Percentiles rank a stretch among this genome's conserved stretches.
Conservation (phyloP, 148 eudicot genomes). For the Hydrangea macrophylla region DNA sequence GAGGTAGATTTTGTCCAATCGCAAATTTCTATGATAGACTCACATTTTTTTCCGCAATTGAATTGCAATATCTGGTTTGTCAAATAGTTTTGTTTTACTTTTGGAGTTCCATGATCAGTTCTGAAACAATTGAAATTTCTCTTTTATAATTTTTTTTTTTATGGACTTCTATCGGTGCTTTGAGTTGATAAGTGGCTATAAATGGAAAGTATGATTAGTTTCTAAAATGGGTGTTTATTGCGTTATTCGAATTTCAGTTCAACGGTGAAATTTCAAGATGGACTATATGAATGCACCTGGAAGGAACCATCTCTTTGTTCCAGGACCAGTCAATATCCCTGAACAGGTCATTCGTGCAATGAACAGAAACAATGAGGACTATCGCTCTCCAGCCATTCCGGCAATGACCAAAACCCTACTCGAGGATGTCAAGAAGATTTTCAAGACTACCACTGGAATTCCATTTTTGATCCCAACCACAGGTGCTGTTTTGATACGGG, state of each 20-base stretch:
- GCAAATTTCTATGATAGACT: too few species aligned
- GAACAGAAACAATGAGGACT: slow-evolving; percentile 98
- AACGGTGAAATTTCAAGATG: slow-evolving; percentile 37
- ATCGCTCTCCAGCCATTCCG: slow-evolving; percentile 95
- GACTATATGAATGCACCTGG: slow-evolving; percentile 84
- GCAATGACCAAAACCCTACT: slow-evolving; percentile 74
- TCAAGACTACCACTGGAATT: slow-evolving; percentile 86
- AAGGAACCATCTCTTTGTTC: slow-evolving; percentile 92
- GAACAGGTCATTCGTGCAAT: slow-evolving; percentile 89
- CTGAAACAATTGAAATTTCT: too few species aligned
- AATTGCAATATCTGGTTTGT: too few species aligned
- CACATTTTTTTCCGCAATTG: too few species aligned
- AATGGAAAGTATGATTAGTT: too few species aligned
- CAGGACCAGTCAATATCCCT: slow-evolving; percentile 97
- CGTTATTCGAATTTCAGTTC: not conserved
- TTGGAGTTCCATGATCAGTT: too few species aligned
- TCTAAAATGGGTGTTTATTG: too few species aligned
- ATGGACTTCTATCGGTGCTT: not conserved
- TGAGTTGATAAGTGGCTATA: too few species aligned
- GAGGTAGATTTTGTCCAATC: too few species aligned
- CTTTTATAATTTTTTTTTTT: too few species aligned
- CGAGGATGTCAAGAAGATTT: slow-evolving; percentile 96
- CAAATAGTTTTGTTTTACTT: too few species aligned
- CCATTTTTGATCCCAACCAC: slow-evolving; percentile 93
- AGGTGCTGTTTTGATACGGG: slow-evolving; percentile 37